These are phyloP conservation scores for Agroathelia rolfsii DNA, from an alignment of 1,284 basidiomycete genomes.

Conservation along the genomic window DNA sequence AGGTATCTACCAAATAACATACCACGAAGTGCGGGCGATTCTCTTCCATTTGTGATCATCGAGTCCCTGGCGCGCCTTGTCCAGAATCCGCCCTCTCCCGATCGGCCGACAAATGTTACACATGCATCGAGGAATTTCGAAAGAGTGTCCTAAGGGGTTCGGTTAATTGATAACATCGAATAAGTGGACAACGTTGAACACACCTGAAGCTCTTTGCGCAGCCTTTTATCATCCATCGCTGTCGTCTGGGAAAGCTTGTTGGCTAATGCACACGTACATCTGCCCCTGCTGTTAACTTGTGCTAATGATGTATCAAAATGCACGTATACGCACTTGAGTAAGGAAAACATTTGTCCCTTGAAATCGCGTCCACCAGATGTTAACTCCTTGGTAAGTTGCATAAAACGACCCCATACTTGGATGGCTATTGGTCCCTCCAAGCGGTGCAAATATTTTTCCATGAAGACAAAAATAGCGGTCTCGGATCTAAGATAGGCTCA, in stretches of 20 bases:
- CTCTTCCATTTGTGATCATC: constrained; percentile 48
- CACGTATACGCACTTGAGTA: constrained; percentile 47
- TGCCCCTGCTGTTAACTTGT: constrained; percentile 22
- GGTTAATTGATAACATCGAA: constrained; percentile 5
- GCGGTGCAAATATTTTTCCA: constrained; percentile 79
- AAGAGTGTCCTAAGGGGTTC: constrained; percentile 60
- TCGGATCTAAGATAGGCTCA: constrained; percentile 42
- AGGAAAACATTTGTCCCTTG: constrained; percentile 63
- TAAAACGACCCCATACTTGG: constrained; percentile 83
- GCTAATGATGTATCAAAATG: background rate
- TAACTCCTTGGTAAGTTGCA: constrained; percentile 77
- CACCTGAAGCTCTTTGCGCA: constrained; percentile 87
- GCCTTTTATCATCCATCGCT: constrained; percentile 80
- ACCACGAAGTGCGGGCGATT: constrained; percentile 52
- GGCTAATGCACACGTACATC: constrained; percentile 73
- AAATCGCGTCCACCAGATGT: constrained; percentile 50
- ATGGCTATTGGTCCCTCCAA: constrained; percentile 84
- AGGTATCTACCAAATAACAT: constrained; percentile 3
- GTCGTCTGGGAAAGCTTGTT: constrained; percentile 83
- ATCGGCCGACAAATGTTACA: constrained; percentile 63
- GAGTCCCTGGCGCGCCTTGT: constrained; percentile 60
- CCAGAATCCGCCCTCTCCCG: constrained; percentile 74
- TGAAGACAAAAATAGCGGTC: constrained; percentile 65
- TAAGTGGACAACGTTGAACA: constrained; percentile 6
- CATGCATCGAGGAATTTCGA: constrained; percentile 80